These are phyloP conservation scores for Closterium sp. DNA, from an alignment of 139 green algal genomes.

Conservation along the genomic window DNA sequence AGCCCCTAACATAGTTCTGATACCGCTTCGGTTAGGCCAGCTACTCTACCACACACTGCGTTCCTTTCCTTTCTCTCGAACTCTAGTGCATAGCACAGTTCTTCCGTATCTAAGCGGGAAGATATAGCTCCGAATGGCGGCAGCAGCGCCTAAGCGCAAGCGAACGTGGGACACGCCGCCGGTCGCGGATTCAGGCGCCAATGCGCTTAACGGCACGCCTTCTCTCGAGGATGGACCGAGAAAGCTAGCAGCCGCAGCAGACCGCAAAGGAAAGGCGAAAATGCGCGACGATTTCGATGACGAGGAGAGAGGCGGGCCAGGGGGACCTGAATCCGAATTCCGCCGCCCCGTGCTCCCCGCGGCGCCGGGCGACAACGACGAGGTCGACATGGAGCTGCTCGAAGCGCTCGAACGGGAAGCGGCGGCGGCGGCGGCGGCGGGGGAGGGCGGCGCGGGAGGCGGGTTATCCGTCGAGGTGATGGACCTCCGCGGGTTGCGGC, in stretches of 20 bases:
- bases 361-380: background rate
- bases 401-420: conserved; percentile 15
- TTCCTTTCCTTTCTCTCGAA: too few relatives aligned
- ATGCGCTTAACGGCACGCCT: background rate
- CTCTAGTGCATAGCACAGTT: too few relatives aligned
- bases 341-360: background rate
- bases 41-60: too few relatives aligned
- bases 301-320: background rate
- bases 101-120: background rate
- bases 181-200: background rate
- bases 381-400: conserved; percentile 21
- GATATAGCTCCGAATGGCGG: background rate
- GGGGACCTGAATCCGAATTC: background rate
- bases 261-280: background rate
- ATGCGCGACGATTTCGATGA: background rate
- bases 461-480: background rate
- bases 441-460: background rate
- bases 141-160: background rate
- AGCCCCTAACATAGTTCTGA: too few relatives aligned
- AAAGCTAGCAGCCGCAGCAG: background rate
- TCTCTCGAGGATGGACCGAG: background rate
- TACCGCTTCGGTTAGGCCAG: too few relatives aligned
- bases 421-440: background rate
- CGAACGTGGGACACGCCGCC: background rate
- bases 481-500: conserved; percentile 30